phyloP scores from a whole-genome alignment of 345 rosid genomes.

The Populus ilicifolia region DNA sequence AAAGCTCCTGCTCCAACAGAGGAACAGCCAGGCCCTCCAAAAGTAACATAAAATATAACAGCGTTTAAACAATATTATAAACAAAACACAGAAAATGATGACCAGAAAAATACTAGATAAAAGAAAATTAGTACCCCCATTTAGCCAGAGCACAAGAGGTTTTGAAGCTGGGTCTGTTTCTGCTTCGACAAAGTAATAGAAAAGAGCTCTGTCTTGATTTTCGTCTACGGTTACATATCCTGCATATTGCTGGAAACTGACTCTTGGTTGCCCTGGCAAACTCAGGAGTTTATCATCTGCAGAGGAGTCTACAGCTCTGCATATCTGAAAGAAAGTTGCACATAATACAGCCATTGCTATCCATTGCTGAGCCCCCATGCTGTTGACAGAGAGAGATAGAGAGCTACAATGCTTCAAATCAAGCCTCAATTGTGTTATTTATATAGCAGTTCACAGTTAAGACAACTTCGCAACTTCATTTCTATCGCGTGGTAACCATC shows the following conservation, averaged over 20 bases:
- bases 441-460: no score
- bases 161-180: slow-evolving; percentile 9
- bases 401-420: no score
- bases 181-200: slow-evolving; percentile 18
- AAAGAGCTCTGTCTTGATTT: slow-evolving; percentile 2
- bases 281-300: slow-evolving; percentile 1
- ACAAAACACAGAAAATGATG: not conserved
- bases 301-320: not conserved
- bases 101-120: not conserved
- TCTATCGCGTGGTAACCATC: not conserved
- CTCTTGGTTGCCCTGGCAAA: slow-evolving; percentile 19
- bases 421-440: not conserved
- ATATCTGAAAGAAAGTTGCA: not conserved
- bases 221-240: slow-evolving; percentile 10
- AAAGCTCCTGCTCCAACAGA: slow-evolving; percentile 27
- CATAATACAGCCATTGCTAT: not conserved
- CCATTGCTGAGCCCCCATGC: not conserved
- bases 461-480: not conserved
- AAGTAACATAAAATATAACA: not conserved
- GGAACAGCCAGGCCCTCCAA: slow-evolving; percentile 25
- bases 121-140: slow-evolving; percentile 5
- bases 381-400: not conserved
- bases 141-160: slow-evolving; percentile 22
- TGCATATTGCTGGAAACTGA: slow-evolving; percentile 14
- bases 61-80: not conserved